phyloP scores from a whole-genome alignment of 2,329 filamentous ascomycete genomes.

The Balansia obtecta region DNA sequence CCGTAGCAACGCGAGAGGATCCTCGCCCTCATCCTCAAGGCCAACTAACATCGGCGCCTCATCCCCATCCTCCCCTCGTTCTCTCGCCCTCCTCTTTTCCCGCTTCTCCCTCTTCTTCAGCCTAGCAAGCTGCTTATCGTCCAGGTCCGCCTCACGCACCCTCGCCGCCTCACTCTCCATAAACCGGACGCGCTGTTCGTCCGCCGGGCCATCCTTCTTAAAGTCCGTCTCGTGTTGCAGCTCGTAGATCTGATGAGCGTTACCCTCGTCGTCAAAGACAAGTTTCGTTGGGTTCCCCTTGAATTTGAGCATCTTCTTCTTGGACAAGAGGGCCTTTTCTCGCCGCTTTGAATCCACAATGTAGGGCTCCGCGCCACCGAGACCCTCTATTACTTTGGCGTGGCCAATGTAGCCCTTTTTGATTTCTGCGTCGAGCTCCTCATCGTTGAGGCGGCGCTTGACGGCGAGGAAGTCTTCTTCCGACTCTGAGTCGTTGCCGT shows the following conservation, averaged over 20 bases:
- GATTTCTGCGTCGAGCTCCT: conserved; percentile 44
- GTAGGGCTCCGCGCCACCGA: conserved; percentile 60
- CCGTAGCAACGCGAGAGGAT: conserved; percentile 44
- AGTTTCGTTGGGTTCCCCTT: conserved; percentile 78
- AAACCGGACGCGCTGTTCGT: conserved; percentile 65
- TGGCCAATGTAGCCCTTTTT: conserved; percentile 28
- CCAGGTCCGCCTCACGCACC: conserved; percentile 62
- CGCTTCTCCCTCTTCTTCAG: conserved; percentile 67
- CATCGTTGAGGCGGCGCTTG: conserved; percentile 72
- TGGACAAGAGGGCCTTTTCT: conserved; percentile 88
- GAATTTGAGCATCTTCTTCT: conserved; percentile 86
- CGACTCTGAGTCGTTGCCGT: conserved; percentile 38
- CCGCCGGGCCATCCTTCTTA: conserved; percentile 58
- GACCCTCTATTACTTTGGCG: conserved; percentile 50
- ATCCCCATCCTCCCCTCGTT: conserved; percentile 29
- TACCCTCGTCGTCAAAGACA: conserved; percentile 85
- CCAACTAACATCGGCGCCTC: conserved; percentile 23
- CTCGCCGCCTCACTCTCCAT: conserved; percentile 61
- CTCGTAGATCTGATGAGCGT: conserved; percentile 75
- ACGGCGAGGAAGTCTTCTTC: conserved; percentile 70
- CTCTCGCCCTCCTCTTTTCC: conserved; percentile 57
- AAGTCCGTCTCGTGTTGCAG: conserved; percentile 79
- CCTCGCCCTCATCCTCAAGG: conserved; percentile 31
- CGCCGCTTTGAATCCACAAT: conserved; percentile 89
- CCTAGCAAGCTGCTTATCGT: conserved; percentile 71